These are phyloP conservation scores for Cerioporus squamosus DNA, from an alignment of 1,284 basidiomycete species.

Conservation along the genomic window DNA sequence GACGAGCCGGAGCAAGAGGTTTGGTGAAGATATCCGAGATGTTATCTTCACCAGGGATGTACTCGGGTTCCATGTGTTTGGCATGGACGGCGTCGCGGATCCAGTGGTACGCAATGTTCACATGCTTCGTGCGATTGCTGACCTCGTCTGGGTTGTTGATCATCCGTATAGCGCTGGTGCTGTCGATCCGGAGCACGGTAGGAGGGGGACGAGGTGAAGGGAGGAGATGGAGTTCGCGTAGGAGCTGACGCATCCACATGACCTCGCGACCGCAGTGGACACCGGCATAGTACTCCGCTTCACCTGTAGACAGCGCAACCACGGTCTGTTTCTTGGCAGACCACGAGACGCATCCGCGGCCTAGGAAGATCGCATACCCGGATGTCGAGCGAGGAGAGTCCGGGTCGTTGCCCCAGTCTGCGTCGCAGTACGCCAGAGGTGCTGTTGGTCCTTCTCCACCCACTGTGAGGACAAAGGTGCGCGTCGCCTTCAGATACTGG, in stretches of 20 bases:
- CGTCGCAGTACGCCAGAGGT: conserved; percentile 39
- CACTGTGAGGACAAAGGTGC: conserved; percentile 8
- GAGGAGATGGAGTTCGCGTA: conserved; percentile 37
- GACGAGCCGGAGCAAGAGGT: neutral
- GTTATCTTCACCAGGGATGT: conserved; percentile 4
- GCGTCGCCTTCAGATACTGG: conserved; percentile 29
- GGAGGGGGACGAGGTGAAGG: conserved; percentile 29
- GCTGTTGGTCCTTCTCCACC: neutral
- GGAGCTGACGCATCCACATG: conserved; percentile 14
- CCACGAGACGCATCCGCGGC: conserved; percentile 41
- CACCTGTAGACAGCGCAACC: conserved; percentile 11
- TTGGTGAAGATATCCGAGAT: conserved; percentile 9
- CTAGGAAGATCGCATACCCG: conserved; percentile 13
- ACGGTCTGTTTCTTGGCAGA: conserved; percentile 41
- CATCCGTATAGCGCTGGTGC: neutral
- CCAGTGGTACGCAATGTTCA: conserved; percentile 10
- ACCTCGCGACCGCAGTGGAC: conserved; percentile 4
- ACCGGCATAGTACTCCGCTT: conserved; percentile 31
- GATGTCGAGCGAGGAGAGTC: neutral
- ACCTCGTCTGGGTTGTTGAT: conserved; percentile 5
- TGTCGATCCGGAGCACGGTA: conserved; percentile 5
- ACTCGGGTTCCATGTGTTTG: neutral
- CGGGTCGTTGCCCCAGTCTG: conserved; percentile 32
- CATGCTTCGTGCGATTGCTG: conserved; percentile 3
- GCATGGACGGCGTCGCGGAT: neutral